Evolutionary conservation across 108 stramenopile genomes (phyloP).

Genomic region (Thalassiosira profunda): DNA sequence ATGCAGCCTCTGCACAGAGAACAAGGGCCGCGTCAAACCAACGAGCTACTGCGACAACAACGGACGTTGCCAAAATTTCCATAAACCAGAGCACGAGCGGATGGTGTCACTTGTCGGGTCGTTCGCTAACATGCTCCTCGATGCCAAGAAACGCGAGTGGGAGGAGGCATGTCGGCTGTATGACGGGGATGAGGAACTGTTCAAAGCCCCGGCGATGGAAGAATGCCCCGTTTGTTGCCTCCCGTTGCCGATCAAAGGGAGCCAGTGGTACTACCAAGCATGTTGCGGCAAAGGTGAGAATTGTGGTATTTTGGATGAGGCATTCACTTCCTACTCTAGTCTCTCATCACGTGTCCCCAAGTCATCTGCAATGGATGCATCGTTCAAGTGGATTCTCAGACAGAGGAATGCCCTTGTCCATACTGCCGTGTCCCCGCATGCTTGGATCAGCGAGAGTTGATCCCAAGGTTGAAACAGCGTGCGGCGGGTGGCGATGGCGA

Average conservation of each 20-base stretch:
- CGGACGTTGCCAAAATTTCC: background rate
- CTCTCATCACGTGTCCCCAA: no score
- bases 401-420: background rate
- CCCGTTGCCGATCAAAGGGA: background rate
- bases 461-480: background rate
- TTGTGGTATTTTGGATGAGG: no score
- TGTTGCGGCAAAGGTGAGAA: background rate
- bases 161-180: background rate
- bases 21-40: background rate
- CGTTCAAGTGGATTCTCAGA: background rate
- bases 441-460: background rate
- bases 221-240: background rate
- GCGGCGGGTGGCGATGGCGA: background rate
- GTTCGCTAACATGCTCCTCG: background rate
- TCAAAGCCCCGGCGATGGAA: background rate
- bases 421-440: background rate
- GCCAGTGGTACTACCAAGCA: background rate
- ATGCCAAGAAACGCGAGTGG: background rate
- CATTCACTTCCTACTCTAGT: no score
- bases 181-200: background rate
- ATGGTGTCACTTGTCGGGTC: background rate
- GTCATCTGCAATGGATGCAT: background rate
- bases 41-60: background rate
- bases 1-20: background rate
- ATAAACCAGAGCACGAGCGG: background rate